phyloP scores from a whole-genome alignment of 352 stramenopile species.

The Aphanomyces invadans region DNA sequence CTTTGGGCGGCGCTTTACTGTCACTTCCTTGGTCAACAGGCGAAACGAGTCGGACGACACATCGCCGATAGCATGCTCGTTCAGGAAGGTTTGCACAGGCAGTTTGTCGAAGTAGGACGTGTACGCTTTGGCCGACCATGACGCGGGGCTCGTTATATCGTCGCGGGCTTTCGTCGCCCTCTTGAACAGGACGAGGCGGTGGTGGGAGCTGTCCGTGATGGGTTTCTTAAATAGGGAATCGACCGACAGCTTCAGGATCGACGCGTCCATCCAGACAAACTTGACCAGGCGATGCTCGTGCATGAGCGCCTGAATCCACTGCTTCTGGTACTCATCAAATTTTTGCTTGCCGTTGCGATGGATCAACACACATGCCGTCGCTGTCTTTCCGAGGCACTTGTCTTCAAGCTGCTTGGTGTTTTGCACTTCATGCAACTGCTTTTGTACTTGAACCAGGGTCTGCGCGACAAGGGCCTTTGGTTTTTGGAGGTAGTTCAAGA shows the following conservation, averaged over 20 bases:
- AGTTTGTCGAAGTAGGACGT: constrained; percentile 55
- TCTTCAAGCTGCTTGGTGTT: constrained; percentile 56
- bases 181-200: constrained; percentile 65
- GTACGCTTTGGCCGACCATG: constrained; percentile 46
- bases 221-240: constrained; percentile 43
- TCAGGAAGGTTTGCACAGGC: constrained; percentile 48
- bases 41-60: constrained; percentile 31
- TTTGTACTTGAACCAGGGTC: constrained; percentile 47
- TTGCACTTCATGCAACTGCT: constrained; percentile 46
- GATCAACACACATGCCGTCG: constrained; percentile 47
- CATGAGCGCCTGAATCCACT: constrained; percentile 62
- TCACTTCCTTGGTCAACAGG: constrained; percentile 46
- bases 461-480: constrained; percentile 51
- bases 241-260: constrained; percentile 55
- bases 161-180: constrained; percentile 32
- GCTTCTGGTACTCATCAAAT: constrained; percentile 53
- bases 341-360: constrained; percentile 38
- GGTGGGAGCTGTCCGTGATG: constrained; percentile 33
- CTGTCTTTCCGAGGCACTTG: constrained; percentile 50
- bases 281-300: constrained; percentile 43
- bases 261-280: constrained; percentile 68
- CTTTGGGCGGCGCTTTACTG: constrained; percentile 29
- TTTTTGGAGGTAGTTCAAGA: constrained; percentile 54
- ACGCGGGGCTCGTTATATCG: constrained; percentile 32
- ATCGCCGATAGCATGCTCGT: constrained; percentile 28